These are phyloP conservation scores for Coriolopsis trogii DNA, from an alignment of 1,284 basidiomycete species.

Conservation along the genomic window DNA sequence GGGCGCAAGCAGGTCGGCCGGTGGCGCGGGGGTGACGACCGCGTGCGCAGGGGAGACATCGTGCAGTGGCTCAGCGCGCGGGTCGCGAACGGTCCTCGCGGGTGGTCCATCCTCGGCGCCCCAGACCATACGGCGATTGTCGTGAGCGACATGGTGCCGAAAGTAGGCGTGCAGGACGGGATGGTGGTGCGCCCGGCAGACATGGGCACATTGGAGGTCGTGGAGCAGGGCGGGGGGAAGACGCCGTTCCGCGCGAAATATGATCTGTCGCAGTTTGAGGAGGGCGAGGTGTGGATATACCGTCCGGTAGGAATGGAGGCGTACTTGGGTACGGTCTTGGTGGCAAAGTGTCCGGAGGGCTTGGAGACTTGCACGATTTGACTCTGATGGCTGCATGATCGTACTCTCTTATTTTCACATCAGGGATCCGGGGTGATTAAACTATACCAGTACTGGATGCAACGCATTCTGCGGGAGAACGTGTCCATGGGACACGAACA, in stretches of 20 bases:
- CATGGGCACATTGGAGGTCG: slow-evolving; percentile 38
- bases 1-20: slow-evolving; percentile 41
- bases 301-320: slow-evolving; percentile 39
- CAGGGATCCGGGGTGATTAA: not conserved
- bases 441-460: too few species aligned
- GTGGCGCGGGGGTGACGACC: slow-evolving; percentile 57
- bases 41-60: slow-evolving; percentile 57
- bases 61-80: slow-evolving; percentile 52
- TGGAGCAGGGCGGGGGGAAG: slow-evolving; percentile 37
- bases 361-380: slow-evolving; percentile 22
- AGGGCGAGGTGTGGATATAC: slow-evolving; percentile 46
- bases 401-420: not conserved
- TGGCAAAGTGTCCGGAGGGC: slow-evolving; percentile 27
- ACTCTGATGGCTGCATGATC: slow-evolving; percentile 15
- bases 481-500: too few species aligned
- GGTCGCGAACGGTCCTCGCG: slow-evolving; percentile 33
- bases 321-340: slow-evolving; percentile 36
- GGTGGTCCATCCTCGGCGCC: slow-evolving; percentile 31
- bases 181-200: slow-evolving; percentile 28
- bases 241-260: slow-evolving; percentile 36
- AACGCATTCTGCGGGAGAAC: too few species aligned
- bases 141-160: slow-evolving; percentile 34
- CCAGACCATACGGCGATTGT: slow-evolving; percentile 44
- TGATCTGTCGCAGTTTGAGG: slow-evolving; percentile 34
- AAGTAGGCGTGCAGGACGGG: slow-evolving; percentile 28